These are phyloP conservation scores for Aquilaria malaccensis DNA, from an alignment of 345 rosid genomes.

Conservation along the genomic window DNA sequence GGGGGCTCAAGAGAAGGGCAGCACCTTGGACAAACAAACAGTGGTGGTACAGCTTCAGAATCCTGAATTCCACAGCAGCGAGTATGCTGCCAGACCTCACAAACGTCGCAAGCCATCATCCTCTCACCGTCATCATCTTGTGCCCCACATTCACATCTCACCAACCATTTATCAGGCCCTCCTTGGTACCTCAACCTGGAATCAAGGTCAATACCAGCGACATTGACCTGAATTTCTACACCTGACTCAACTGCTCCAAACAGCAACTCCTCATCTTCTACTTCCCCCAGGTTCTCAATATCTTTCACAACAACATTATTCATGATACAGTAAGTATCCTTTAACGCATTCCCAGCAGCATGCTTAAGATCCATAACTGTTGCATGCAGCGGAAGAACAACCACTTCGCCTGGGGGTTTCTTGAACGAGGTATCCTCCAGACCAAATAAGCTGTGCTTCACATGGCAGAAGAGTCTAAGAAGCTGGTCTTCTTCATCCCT, in stretches of 20 bases:
- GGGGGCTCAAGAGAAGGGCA: slow-evolving; percentile 42
- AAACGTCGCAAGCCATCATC: slow-evolving; percentile 78
- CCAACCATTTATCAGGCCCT: slow-evolving; percentile 73
- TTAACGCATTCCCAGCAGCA: slow-evolving; percentile 46
- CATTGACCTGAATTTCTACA: slow-evolving; percentile 40
- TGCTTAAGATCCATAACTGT: slow-evolving; percentile 60
- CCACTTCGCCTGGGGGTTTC: slow-evolving; percentile 54
- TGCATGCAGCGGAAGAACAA: slow-evolving; percentile 51
- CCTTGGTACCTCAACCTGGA: slow-evolving; percentile 46
- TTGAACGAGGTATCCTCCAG: slow-evolving; percentile 15
- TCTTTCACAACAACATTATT: slow-evolving; percentile 45
- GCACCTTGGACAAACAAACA: slow-evolving; percentile 65
- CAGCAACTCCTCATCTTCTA: slow-evolving; percentile 38
- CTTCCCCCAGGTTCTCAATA: slow-evolving; percentile 36
- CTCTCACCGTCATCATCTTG: slow-evolving; percentile 91
- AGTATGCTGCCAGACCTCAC: slow-evolving; percentile 93
- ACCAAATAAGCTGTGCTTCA: slow-evolving; percentile 31
- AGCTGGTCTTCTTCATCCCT: slow-evolving; percentile 37
- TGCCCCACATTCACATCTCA: slow-evolving; percentile 69
- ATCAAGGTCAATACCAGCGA: slow-evolving; percentile 37
- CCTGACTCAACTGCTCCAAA: slow-evolving; percentile 49
- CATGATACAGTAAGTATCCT: slow-evolving; percentile 64
- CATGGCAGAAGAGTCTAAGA: slow-evolving; percentile 47
- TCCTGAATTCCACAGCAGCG: slow-evolving; percentile 72
- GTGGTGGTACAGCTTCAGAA: slow-evolving; percentile 54